Base-by-base conservation (phyloP, 2,329 filamentous ascomycete species). In the Didymella glomerata region DNA sequence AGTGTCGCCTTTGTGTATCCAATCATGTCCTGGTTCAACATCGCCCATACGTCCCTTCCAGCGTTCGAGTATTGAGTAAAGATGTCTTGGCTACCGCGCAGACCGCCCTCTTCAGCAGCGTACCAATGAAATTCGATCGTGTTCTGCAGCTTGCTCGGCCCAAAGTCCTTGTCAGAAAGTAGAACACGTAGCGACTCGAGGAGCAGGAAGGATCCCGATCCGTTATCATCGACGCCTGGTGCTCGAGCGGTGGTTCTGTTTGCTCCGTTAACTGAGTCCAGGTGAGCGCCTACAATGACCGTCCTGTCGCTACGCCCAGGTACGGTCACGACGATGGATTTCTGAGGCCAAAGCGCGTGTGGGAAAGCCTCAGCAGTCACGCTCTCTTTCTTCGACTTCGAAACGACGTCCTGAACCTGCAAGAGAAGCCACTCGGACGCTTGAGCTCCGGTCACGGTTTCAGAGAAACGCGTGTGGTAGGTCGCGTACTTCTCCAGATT, bases 111-210 rank as follows among this genome's bases (percentile, higher is more conserved):
- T 76, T 96, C 93, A 16, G 91, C 93, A 47, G 89, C 91, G 80
- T 96, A 96, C 92, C 92, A 97, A 78, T 97, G 93, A 78, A 97
- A 97, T 80, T 98, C 94, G 69, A 98, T 83, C 1, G 92, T 96
- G 79, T 97, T 97, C 60, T 86, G 78, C 7, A 88, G 88, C 67
- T 90, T 54, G 63, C 92, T 92, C 44, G 83, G 79, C 32, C 87
- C 79, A 60, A 97, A 84, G 46, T 87, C 84, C 60, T 88, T 78
- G 27, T 89, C 88, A 63, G 85, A 84, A 49, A 97, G 83, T 14
- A 98, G 83, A 27, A 91, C 89, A 24, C 92, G 86, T 74, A 98
- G 85, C 1, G 92, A 91, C 78, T 98, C 94, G 54, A 97, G 85
- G 67, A 96, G 97, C 20, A 94, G 97, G 27, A 97, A 91, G 2